Evolutionary conservation across 352 stramenopile species (phyloP), one percentile per base, ranked within the genome.

Genomic region (Aphanomyces astaci): DNA sequence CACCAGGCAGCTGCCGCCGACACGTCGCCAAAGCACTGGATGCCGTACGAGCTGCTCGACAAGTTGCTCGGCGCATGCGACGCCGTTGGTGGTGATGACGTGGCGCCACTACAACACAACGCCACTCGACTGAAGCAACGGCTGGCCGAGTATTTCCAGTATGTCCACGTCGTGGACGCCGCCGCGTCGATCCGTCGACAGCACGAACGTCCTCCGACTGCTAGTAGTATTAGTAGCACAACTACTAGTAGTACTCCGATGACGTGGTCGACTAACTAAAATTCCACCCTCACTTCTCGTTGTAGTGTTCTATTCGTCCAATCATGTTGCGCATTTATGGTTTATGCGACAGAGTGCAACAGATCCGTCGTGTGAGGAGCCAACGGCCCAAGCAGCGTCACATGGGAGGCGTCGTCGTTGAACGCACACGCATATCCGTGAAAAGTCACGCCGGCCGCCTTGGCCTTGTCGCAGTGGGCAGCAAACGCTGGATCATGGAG

Each of bases 401-500:
- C 24, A 5, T 32, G 56, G 43, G 19, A 22, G 13, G 5, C 15
- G 60, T 1, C 2, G 11, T 80, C 76, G 49, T 84, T 76, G 27
- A 93, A 70, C 24, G 72, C 52, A 53, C 83, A 87, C 0, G 73
- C 67, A 59, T 89, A 92, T 13, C 74, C 75, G n/a, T 91, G 52
- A 13, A 94, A 57, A 71, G 87, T 72, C 33, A 94, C 75, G n/a
- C 84, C 81, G 11, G 66, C 65, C 27, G 66, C 71, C 9, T 76
- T 70, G 19, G 86, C 86, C 15, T 76, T 7, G 0, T 66, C 52
- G 45, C 86, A 94, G n/a, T 91, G 71, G 31, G 73, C 72, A 0
- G 84, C 78, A 64, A 94, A 94, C 65, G 76, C 77, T 13, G 75
- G 72, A 66, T 94, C 86, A 65, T 92, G 81, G 24, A 76, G 53